A percentile compares a stretch with the other conserved stretches of the same genome.
phyloP scores from a whole-genome alignment of 768 basidiomycete genomes.

The Amyloporia xantha region DNA sequence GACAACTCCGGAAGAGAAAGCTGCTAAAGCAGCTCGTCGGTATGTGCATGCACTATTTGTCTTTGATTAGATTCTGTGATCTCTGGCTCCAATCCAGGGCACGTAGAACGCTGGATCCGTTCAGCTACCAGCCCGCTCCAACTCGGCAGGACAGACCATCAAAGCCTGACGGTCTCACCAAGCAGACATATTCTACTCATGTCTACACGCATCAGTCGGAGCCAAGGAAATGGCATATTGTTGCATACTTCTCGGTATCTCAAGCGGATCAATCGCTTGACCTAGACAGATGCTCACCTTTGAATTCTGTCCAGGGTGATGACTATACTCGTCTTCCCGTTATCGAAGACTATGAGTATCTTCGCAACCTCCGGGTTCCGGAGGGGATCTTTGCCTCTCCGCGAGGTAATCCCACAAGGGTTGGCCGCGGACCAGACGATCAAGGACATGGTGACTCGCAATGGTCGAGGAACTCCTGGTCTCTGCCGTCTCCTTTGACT shows the following conservation, averaged over 20 bases:
- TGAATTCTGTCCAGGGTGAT: slow-evolving; percentile 39
- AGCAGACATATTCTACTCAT: slow-evolving; percentile 78
- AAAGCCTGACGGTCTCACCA: slow-evolving; percentile 76
- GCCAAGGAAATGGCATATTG: slow-evolving; percentile 75
- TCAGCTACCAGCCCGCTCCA: slow-evolving; percentile 48
- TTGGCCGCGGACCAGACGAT: slow-evolving; percentile 21
- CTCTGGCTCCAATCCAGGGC: slow-evolving; percentile 32
- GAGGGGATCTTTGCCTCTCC: slow-evolving; percentile 69
- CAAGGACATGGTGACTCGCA: slow-evolving; percentile 18
- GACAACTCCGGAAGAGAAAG: slow-evolving; percentile 71
- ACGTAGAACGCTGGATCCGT: slow-evolving; percentile 54
- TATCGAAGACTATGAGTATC: slow-evolving; percentile 68
- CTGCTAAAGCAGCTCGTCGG: slow-evolving; percentile 76
- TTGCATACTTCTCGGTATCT: slow-evolving; percentile 71
- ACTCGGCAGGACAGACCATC: slow-evolving; percentile 72
- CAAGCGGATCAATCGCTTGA: slow-evolving; percentile 3
- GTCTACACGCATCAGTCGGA: slow-evolving; percentile 56
- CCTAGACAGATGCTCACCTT: background rate
- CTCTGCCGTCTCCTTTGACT: slow-evolving; percentile 7
- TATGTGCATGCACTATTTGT: slow-evolving; percentile 23
- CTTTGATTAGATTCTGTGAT: background rate
- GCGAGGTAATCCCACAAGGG: slow-evolving; percentile 34
- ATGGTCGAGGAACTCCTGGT: slow-evolving; percentile 17
- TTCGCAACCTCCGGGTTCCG: slow-evolving; percentile 60
- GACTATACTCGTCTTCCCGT: slow-evolving; percentile 67